Conservation (phyloP, 176 grass and related monocot species). For the Rhynchospora breviuscula region DNA sequence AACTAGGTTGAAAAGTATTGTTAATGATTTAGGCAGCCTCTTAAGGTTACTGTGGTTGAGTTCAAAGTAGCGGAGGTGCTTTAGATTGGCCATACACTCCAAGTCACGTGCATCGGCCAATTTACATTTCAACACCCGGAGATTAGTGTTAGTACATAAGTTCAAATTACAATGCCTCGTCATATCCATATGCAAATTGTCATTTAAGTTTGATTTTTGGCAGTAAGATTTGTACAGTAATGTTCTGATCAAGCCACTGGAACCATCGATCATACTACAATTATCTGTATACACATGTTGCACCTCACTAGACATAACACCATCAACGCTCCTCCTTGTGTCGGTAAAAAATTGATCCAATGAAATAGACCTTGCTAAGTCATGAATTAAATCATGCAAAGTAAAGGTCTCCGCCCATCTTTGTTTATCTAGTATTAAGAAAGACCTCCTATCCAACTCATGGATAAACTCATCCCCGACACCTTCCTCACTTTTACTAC, state of each 20-base stretch:
- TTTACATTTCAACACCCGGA: constrained; percentile 6
- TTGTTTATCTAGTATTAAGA: not conserved
- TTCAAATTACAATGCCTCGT: not conserved
- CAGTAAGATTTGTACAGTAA: not conserved
- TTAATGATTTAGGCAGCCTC: not conserved
- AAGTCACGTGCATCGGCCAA: not conserved
- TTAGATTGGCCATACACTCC: not conserved
- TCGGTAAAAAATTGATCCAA: not conserved
- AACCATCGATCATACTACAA: not conserved
- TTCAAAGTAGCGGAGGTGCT: constrained; percentile 8
- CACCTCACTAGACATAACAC: not conserved
- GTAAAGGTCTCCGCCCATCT: not conserved
- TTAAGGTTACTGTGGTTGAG: not conserved
- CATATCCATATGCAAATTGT: not conserved
- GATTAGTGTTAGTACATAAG: not conserved
- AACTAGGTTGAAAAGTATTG: not conserved
- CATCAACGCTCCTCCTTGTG: not conserved
- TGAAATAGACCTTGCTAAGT: constrained; percentile 34
- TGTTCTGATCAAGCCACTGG: not conserved
- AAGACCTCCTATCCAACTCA: constrained; percentile 33
- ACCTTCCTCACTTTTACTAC: constrained; percentile 2
- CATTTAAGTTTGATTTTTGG: not conserved
- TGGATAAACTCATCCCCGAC: constrained; percentile 24
- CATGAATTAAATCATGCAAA: constrained; percentile 44
- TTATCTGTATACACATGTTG: not conserved